Base-by-base conservation (phyloP, 2,329 filamentous ascomycete species). In the Sarocladium strictum region DNA sequence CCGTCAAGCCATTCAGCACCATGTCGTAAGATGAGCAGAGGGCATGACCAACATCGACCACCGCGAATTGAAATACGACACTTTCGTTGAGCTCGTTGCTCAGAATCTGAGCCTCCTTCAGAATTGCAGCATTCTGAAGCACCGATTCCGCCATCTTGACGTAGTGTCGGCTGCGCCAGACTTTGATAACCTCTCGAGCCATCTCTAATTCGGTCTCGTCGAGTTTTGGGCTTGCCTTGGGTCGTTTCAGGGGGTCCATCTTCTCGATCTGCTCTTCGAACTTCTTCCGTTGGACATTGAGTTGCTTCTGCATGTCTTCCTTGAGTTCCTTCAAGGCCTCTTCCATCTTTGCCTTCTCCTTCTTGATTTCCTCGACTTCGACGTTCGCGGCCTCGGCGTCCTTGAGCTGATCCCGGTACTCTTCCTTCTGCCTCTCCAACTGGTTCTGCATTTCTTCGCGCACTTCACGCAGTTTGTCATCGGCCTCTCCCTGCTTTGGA, bases 61-160 rank as follows among this genome's bases (percentile, higher is more conserved):
- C 85, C 12, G 90, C 87, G 67, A 97, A 99, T 68, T 99, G 94
- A 67, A 99, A 97, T 19, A 93, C 86, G 9, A 97, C 89, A 60
- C 85, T 85, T 68, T 97, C 94, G 61, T 94, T 89, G 74, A 99
- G 88, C 63, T 96, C 90, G 62, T 96, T 93, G 73, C 92, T 96
- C 90, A 99, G 94, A 57, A 99, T 86, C 66, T 99, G 94, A 1
- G 94, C 94, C 70, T 99, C 94, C 68, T 99, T 99, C 56, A 99
- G 71, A 26, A 86, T 83, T 7, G 89, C 85, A 2, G 93, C 93
- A 67, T 96, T 87, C 65, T 96, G 91, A 45, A 99, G 76, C 26
- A 97, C 86, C 2, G 86, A 84, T 69, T 97, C 94, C 2, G 93
- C 92, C 89, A 99, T 96, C 54, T 87, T 86, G 56, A 99, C 90